A percentile compares a stretch with the other conserved stretches of the same genome.
These are phyloP conservation scores for Globisporangium middletonii DNA, from an alignment of 352 stramenopile genomes.

Conservation along the genomic window DNA sequence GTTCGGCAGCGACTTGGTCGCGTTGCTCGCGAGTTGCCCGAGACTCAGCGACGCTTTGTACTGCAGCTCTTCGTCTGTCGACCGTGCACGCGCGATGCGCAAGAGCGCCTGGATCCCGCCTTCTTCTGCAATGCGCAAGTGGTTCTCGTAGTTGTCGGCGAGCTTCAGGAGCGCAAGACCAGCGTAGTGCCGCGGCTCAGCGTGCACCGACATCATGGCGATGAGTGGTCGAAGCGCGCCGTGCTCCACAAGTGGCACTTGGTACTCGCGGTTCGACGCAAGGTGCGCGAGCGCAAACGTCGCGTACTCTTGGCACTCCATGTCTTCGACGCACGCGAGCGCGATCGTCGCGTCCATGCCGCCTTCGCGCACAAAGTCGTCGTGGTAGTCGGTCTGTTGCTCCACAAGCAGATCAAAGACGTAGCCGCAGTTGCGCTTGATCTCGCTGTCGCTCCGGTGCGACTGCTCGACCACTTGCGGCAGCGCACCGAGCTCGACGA, in stretches of 20 bases:
- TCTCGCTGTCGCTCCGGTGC: constrained; percentile 85
- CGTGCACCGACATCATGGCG: constrained; percentile 93
- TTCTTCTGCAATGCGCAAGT: constrained; percentile 93
- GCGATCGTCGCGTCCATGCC: constrained; percentile 87
- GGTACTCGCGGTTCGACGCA: constrained; percentile 92
- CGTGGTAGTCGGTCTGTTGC: constrained; percentile 91
- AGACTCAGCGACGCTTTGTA: constrained; percentile 94
- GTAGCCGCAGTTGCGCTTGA: constrained; percentile 91
- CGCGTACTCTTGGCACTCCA: constrained; percentile 95
- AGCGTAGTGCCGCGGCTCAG: constrained; percentile 93
- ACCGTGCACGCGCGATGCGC: constrained; percentile 84
- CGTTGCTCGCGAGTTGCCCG: constrained; percentile 89
- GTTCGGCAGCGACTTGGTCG: constrained; percentile 70
- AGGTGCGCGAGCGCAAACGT: constrained; percentile 94
- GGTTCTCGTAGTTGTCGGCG: constrained; percentile 97
- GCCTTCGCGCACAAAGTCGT: constrained; percentile 83
- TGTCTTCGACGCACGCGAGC: constrained; percentile 91
- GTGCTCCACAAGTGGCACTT: constrained; percentile 88
- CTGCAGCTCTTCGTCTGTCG: constrained; percentile 92
- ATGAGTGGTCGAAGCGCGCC: constrained; percentile 92
- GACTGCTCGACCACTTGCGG: constrained; percentile 77
- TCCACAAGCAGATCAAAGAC: constrained; percentile 88
- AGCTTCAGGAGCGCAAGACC: constrained; percentile 95
- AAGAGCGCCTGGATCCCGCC: constrained; percentile 94
- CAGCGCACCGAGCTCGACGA: constrained; percentile 88